Percentiles rank a stretch among this genome's conserved stretches.
Conservation (phyloP, 2,329 filamentous ascomycete species). For the Fusarium anthophilum region DNA sequence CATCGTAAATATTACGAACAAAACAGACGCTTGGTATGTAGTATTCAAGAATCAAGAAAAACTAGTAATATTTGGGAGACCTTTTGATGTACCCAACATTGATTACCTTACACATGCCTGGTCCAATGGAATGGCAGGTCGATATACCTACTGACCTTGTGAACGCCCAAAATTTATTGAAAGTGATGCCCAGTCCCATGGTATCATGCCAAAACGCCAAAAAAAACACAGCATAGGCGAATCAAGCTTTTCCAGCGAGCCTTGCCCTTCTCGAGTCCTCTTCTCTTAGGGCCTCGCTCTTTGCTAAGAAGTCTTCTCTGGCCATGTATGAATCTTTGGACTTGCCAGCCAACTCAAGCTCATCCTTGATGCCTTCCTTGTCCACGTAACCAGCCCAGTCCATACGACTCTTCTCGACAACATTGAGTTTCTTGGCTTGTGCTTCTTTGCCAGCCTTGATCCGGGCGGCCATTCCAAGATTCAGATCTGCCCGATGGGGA, state of each 20-base stretch:
- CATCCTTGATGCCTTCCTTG: slow-evolving; percentile 75
- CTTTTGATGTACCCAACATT: not conserved
- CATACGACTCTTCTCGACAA: slow-evolving; percentile 77
- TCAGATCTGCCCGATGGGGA: slow-evolving; percentile 62
- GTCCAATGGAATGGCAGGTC: not conserved
- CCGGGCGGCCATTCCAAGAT: slow-evolving; percentile 63
- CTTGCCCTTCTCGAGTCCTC: slow-evolving; percentile 67
- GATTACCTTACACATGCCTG: not conserved
- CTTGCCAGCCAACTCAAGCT: slow-evolving; percentile 71
- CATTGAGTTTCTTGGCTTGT: slow-evolving; percentile 72
- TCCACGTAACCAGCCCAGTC: slow-evolving; percentile 79
- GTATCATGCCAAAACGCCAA: slow-evolving; percentile 43
- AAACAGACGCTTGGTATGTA: not conserved
- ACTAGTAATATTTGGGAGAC: not conserved
- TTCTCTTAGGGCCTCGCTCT: slow-evolving; percentile 70
- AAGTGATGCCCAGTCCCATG: slow-evolving; percentile 24
- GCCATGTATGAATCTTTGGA: slow-evolving; percentile 71
- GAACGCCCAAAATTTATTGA: not conserved
- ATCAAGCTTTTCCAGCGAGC: slow-evolving; percentile 50
- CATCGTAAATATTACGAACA: not conserved
- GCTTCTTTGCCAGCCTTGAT: slow-evolving; percentile 59
- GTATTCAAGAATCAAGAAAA: not conserved
- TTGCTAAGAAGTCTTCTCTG: slow-evolving; percentile 71
- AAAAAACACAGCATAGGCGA: not conserved
- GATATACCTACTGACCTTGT: not conserved